A percentile compares a stretch with the other conserved stretches of the same genome.
Conservation (phyloP, 192 early-diverging fungal species). For the Lobosporangium transversale region DNA sequence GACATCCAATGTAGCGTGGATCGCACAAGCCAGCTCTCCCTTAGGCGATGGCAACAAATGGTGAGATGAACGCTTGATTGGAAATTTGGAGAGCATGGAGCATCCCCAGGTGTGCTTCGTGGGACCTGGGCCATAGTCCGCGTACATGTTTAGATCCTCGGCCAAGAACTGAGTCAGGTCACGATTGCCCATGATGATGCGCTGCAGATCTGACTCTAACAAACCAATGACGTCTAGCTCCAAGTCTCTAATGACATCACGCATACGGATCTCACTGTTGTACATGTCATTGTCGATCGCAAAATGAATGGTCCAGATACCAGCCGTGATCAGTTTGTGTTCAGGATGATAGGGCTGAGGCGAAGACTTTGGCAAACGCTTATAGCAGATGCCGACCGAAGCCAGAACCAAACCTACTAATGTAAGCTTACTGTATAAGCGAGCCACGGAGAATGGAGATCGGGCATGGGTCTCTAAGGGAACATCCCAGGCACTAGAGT, state of each 20-base stretch:
- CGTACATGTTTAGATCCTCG: constrained; percentile 80
- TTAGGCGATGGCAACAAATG: constrained; percentile 82
- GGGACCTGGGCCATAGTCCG: constrained; percentile 86
- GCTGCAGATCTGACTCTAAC: constrained; percentile 79
- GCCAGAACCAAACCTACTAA: constrained; percentile 52
- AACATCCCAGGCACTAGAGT: constrained; percentile 22
- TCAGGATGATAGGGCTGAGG: constrained; percentile 71
- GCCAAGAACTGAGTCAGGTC: constrained; percentile 82
- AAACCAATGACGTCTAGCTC: constrained; percentile 83
- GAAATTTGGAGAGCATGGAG: constrained; percentile 86
- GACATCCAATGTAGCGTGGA: constrained; percentile 87
- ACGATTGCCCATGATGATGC: constrained; percentile 88
- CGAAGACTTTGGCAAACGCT: constrained; percentile 59
- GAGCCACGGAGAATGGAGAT: constrained; percentile 30
- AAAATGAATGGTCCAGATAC: constrained; percentile 90
- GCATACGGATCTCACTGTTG: constrained; percentile 78
- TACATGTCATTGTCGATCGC: constrained; percentile 89
- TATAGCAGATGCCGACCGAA: constrained; percentile 47
- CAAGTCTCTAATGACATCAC: constrained; percentile 78
- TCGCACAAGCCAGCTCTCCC: constrained; percentile 85
- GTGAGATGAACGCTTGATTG: constrained; percentile 77
- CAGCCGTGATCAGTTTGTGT: constrained; percentile 75
- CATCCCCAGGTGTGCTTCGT: constrained; percentile 91
- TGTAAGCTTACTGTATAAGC: constrained; percentile 53
- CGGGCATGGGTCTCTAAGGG: constrained; percentile 17